A percentile compares a stretch with the other conserved stretches of the same genome.
These are phyloP conservation scores for Russula olivacea DNA, from an alignment of 768 basidiomycete species.

Conservation along the genomic window DNA sequence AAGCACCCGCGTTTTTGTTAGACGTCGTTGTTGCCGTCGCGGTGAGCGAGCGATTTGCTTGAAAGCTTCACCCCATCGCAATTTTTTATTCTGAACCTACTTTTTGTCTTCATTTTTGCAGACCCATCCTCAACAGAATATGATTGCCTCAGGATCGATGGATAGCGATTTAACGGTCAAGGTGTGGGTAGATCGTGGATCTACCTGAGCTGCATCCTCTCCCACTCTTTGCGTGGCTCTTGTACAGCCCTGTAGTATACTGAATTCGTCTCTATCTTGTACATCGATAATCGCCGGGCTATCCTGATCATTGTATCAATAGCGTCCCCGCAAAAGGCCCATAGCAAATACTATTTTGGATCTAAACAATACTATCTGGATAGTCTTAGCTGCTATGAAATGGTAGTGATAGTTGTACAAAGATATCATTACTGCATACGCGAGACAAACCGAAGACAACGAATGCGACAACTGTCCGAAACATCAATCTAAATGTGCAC, in stretches of 20 bases:
- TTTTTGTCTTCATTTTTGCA: slow-evolving; percentile 30
- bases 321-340: neutral
- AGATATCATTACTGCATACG: slow-evolving; percentile 7
- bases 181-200: slow-evolving; percentile 63
- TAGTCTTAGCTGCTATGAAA: slow-evolving; percentile 13
- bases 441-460: neutral
- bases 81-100: slow-evolving; percentile 13
- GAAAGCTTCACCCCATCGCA: neutral
- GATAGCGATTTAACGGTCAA: slow-evolving; percentile 78
- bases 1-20: slow-evolving; percentile 23
- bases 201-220: slow-evolving; percentile 3
- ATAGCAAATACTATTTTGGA: slow-evolving; percentile 13
- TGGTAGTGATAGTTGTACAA: slow-evolving; percentile 20
- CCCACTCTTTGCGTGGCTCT: neutral
- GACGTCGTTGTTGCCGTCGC: slow-evolving; percentile 80
- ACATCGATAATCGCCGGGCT: no score
- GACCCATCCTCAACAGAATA: slow-evolving; percentile 83
- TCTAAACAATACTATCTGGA: neutral
- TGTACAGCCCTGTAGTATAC: neutral
- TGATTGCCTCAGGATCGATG: slow-evolving; percentile 83
- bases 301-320: neutral
- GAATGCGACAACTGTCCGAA: neutral
- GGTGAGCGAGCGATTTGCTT: slow-evolving; percentile 45
- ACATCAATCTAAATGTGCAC: slow-evolving; percentile 15
- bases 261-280: neutral